Evolutionary conservation across 1,139 yeast species (phyloP).

Genomic region (Yamadazyma friedrichii): DNA sequence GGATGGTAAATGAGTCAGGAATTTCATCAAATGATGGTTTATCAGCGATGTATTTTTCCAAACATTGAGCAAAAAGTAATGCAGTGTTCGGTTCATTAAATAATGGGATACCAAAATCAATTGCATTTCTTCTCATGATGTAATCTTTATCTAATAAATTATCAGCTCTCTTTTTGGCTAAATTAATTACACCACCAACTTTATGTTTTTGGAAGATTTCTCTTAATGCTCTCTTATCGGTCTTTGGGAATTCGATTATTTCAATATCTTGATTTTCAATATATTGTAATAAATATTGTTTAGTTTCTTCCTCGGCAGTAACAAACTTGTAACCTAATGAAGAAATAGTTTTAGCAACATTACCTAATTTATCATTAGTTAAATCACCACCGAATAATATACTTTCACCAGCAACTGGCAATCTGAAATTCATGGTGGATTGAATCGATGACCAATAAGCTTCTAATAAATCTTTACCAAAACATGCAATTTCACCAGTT

Average conservation of each 20-base stretch:
- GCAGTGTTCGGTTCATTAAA: slow-evolving; percentile 97
- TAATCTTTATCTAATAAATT: slow-evolving; percentile 83
- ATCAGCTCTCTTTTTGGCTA: slow-evolving; percentile 89
- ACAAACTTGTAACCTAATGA: slow-evolving; percentile 80
- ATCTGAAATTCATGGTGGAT: slow-evolving; percentile 93
- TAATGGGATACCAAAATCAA: slow-evolving; percentile 94
- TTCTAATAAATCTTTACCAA: slow-evolving; percentile 80
- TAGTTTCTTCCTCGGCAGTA: slow-evolving; percentile 72
- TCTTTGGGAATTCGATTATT: slow-evolving; percentile 84
- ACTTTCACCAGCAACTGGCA: slow-evolving; percentile 89
- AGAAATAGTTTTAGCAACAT: slow-evolving; percentile 67
- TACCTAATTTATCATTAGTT: slow-evolving; percentile 64
- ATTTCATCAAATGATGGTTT: slow-evolving; percentile 45
- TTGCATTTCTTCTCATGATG: slow-evolving; percentile 98
- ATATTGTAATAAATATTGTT: slow-evolving; percentile 57
- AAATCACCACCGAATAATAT: slow-evolving; percentile 92
- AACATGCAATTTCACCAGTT: slow-evolving; percentile 97
- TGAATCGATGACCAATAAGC: slow-evolving; percentile 98
- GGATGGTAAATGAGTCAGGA: slow-evolving; percentile 57
- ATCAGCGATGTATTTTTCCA: slow-evolving; percentile 66
- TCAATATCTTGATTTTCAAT: slow-evolving; percentile 49
- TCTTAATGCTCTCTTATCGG: slow-evolving; percentile 89
- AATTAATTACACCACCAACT: slow-evolving; percentile 84
- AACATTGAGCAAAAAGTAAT: slow-evolving; percentile 78
- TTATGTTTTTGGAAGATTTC: slow-evolving; percentile 87